Percentiles rank a stretch among this genome's conserved stretches.
These are phyloP conservation scores for Gymnopilus dilepis DNA, from an alignment of 768 basidiomycete species.

Conservation along the genomic window DNA sequence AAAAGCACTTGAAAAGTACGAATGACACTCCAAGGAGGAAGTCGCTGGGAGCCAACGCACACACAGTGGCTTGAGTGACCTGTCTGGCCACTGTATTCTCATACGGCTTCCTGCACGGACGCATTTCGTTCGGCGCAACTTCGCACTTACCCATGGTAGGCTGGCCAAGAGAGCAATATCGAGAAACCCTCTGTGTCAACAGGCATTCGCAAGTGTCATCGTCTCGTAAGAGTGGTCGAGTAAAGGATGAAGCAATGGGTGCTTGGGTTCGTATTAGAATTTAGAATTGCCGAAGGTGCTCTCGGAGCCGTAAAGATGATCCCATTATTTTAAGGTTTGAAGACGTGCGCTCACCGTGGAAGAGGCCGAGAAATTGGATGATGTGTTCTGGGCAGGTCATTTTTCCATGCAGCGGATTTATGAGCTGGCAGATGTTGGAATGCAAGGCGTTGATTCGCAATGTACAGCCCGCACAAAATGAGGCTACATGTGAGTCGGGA, in stretches of 20 bases:
- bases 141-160: constrained; percentile 17
- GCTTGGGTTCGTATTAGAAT: neutral
- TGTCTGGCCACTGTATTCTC: neutral
- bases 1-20: neutral
- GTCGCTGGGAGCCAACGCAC: neutral
- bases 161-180: constrained; percentile 6
- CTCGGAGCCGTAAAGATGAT: constrained; percentile 24
- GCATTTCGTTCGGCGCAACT: constrained; percentile 20
- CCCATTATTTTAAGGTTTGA: constrained; percentile 28
- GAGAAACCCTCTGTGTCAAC: neutral
- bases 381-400: constrained; percentile 15
- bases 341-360: constrained; percentile 25
- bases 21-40: neutral
- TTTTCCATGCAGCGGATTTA: constrained; percentile 12
- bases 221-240: neutral
- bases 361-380: constrained; percentile 14
- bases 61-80: neutral
- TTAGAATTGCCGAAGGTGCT: constrained; percentile 10
- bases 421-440: neutral
- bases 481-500: neutral
- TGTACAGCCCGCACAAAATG: neutral
- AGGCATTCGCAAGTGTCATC: neutral
- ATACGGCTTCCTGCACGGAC: neutral
- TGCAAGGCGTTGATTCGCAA: neutral
- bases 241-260: neutral